Evolutionary conservation across 2,329 filamentous ascomycete species (phyloP), one percentile per base, ranked within the genome.

Genomic region (Fusarium anguioides): DNA sequence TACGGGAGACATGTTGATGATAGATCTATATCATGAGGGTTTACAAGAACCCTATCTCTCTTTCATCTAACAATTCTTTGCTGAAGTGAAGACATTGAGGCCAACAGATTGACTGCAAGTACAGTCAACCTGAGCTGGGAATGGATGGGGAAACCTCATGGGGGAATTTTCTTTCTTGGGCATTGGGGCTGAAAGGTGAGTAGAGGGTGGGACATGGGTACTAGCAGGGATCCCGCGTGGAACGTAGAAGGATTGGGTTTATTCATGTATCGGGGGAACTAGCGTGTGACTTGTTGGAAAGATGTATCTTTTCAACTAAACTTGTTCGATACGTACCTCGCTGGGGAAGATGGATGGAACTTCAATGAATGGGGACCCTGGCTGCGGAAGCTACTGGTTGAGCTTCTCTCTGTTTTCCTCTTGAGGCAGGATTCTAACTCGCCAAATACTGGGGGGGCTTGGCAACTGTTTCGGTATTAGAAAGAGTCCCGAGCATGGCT

Each of bases 141-240:
- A 69, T 68, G 69, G 60, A 70, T 72, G 66, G 66, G n/a, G n/a
- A n/a, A n/a, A n/a, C n/a, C n/a, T n/a, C n/a, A 68, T 70, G 68
- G 68, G n/a, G 66, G 61, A 54, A 46, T 60, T 70, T 68, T 64
- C 48, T 59, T n/a, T 50, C 53, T 70, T 60, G 48, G 63, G 68
- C 65, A 69, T 68, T 68, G 69, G 66, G 69, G 66, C 66, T 71
- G 66, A 67, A 66, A 61, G 49, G 56, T 68, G 49, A 62, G 62
- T 62, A 65, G 44, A 56, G 31, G 55, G 66, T 66, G 65, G 66
- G 46, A 23, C 44, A 15, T 15, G 37, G 33, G 24, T 15, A 35
- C 49, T 64, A 55, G 54, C 56, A 63, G 60, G 68, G 63, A 66
- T 71, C 56, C 64, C 69, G 66, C 69, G 69, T 71, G 66, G 60